These are phyloP conservation scores for Silene conica DNA, from an alignment of 148 eudicot genomes.

Conservation along the genomic window DNA sequence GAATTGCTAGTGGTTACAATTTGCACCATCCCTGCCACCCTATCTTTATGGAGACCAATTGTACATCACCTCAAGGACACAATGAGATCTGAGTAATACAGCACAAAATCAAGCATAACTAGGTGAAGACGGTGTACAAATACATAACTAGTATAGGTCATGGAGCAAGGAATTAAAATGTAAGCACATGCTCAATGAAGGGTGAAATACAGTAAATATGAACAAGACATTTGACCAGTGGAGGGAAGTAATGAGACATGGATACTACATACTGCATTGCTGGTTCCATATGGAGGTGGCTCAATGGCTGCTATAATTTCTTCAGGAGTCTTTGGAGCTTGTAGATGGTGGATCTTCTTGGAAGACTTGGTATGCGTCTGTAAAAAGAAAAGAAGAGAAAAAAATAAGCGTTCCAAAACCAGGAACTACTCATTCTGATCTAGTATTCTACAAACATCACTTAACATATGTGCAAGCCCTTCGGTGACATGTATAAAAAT, in stretches of 20 bases:
- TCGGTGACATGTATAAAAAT: too few species aligned
- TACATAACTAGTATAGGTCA: not conserved
- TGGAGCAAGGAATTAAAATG: not conserved
- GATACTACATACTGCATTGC: slow-evolving; percentile 57
- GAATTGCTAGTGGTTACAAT: not conserved
- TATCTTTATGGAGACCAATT: not conserved
- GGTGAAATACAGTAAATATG: not conserved
- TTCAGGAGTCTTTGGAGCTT: slow-evolving; percentile 30
- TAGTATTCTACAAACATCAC: not conserved
- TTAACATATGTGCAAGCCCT: not conserved
- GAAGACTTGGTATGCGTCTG: slow-evolving; percentile 73
- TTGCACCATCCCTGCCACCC: not conserved
- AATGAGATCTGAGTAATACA: not conserved
- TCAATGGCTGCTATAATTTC: slow-evolving; percentile 46
- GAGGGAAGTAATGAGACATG: slow-evolving; percentile 6
- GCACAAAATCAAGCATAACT: not conserved
- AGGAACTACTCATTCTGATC: not conserved
- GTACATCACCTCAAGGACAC: not conserved
- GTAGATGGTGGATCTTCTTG: slow-evolving; percentile 47
- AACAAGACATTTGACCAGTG: not conserved
- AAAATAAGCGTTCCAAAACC: not conserved
- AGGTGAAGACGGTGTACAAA: not conserved
- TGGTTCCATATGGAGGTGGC: slow-evolving; percentile 80
- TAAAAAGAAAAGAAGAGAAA: slow-evolving; percentile 19
- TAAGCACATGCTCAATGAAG: not conserved